Evolutionary conservation across 2,329 filamentous ascomycete genomes (phyloP), one percentile per base, ranked within the genome.

Genomic region (Aureobasidium musti): DNA sequence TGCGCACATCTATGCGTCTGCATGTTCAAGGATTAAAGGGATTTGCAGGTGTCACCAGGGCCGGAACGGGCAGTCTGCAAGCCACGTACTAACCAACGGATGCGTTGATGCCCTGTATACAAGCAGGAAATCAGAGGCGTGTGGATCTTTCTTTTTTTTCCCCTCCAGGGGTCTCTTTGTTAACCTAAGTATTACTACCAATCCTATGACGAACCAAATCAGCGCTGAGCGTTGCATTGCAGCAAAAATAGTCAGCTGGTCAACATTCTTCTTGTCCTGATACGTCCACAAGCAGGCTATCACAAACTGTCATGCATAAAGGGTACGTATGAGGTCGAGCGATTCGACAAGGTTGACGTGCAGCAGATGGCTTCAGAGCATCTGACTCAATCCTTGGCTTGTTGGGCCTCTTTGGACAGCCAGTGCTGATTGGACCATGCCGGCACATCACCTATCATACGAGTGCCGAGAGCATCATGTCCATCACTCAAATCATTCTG

Each of bases 221-320:
- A 61, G 28, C 23, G 30, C 41, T 49, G 57, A 49, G 57, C 57
- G n/a, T 21, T 37, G 57, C 57, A 49, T 61, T 49, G 43, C 41
- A 61, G 28, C 37, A 49, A n/a, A 13, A 23, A 33, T 49, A 28
- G 28, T 23, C 41, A 26, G 23, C 41, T 61, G 28, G 14, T 19
- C 28, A 17, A 28, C 17, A 35, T 49, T 35, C 13, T 26, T 35
- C 28, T 61, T 49, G 26, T 47, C 35, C 30, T 49, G 28, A 37
- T 30, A 17, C 8, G 57, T 41, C 47, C 39, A 45, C 14, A 45
- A 45, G 43, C 26, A 30, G 37, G 17, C 37, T 43, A 59, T 59
- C 37, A 59, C 14, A 33, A 59, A 39, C 54, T 41, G 37, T 43
- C 54, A 17, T 59, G 54, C 54, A 56, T 56, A 17, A 26, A 52